Base-by-base conservation (phyloP, 2,329 filamentous ascomycete genomes). In the Talaromyces marneffei region DNA sequence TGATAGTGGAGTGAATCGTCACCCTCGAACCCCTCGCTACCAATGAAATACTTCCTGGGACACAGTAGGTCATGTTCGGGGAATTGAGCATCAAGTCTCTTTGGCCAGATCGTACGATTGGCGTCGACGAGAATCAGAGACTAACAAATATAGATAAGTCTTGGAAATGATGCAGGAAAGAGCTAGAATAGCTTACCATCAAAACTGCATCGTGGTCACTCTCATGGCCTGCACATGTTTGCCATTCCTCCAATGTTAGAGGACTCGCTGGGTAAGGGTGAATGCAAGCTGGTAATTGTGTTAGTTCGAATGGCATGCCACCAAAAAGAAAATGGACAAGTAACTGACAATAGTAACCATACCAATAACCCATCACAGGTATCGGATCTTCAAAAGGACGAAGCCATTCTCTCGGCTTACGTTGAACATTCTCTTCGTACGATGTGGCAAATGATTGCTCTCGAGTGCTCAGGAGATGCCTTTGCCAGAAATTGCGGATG, bases 401-500 rank as follows among this genome's bases (percentile, higher is more conserved):
- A 23, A 65, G 65, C 59, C 65, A 67, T 25, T 61, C 23, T 25
- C 63, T 64, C 9, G 70, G 73, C 62, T 71, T 37, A 60, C 18
- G 5, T 42, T 33, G 20, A 60, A 9, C 46, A 57, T 12, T 54
- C 57, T 40, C 52, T 35, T 56, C 70, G 74, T 20, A 68, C 66
- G 3, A 64, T 42, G 48, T 67, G 53, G 52, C 31, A 27, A 70
- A 75, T 0, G 68, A 70, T 5, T 64, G 62, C 56, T 74, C 72
- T 9, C 63, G 58, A 0, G 60, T 40, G 23, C 69, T 71, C 9
- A 74, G 67, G 7, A 79, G 61, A 64, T 78, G 75, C 3, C 71
- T 69, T 37, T 76, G 72, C 75, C 75, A 79, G 62, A 78, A 78
- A 61, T 75, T 75, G 14, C 75, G 71, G 18, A 78, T 72, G 40